Conservation (phyloP, 768 basidiomycete genomes). For the Phanerochaete sordida region DNA sequence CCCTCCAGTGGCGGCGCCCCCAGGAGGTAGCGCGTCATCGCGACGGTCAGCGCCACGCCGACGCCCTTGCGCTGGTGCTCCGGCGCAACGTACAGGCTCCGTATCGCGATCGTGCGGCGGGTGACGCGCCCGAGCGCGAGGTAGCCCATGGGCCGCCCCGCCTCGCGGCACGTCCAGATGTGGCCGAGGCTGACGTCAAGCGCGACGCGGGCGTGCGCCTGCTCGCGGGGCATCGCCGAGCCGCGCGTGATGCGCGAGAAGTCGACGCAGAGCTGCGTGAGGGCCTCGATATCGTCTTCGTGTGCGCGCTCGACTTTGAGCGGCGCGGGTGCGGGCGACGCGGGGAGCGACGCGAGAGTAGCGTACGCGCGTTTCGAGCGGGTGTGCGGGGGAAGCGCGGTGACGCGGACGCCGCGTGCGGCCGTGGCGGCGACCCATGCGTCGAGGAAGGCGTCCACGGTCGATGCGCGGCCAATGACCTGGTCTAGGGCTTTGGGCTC, state of each 20-base stretch:
- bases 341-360: conserved; percentile 8
- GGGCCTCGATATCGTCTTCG: conserved; percentile 5
- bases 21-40: conserved; percentile 17
- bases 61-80: conserved; percentile 15
- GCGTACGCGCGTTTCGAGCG: conserved; percentile 3
- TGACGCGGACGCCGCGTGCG: background rate
- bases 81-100: conserved; percentile 16
- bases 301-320: background rate
- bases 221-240: background rate
- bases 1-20: conserved; percentile 9
- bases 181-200: background rate
- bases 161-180: conserved; percentile 6
- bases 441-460: conserved; percentile 10
- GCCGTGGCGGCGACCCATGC: conserved; percentile 5
- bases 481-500: background rate
- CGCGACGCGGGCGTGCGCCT: background rate
- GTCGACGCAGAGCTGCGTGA: conserved; percentile 10
- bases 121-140: conserved; percentile 12
- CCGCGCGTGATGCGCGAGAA: background rate
- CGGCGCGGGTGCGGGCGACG: background rate
- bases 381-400: background rate
- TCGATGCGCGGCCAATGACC: background rate
- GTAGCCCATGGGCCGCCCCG: conserved; percentile 10
- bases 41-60: conserved; percentile 15
- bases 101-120: conserved; percentile 15